Evolutionary conservation across 2,329 filamentous ascomycete species (phyloP).

Genomic region (Xylariaceae sp.): DNA sequence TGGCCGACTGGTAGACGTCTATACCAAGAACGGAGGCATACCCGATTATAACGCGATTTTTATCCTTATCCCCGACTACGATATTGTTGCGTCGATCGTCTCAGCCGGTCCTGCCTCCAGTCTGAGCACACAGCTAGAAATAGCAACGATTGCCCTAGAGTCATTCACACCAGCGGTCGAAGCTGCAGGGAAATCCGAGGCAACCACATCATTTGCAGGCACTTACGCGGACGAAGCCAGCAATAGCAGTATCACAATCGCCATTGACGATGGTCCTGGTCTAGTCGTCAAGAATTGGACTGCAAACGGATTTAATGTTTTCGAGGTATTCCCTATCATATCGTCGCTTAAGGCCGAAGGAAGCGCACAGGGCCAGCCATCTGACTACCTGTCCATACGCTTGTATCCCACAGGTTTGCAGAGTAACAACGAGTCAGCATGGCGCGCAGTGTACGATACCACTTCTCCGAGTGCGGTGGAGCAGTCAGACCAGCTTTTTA

Average conservation of each 20-base stretch:
- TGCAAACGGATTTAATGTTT: background rate
- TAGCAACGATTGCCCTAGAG: constrained; percentile 10
- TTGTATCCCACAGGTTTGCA: background rate
- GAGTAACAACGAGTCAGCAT: background rate
- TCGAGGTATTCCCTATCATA: background rate
- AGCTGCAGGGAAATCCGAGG: no score
- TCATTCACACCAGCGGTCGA: constrained; percentile 10
- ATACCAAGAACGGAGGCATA: constrained; percentile 8
- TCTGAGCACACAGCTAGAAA: background rate
- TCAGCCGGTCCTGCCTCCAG: constrained; percentile 6
- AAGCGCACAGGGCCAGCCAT: background rate
- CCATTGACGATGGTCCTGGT: background rate
- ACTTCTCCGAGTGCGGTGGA: background rate
- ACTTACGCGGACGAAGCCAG: no score
- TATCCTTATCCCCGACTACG: constrained; percentile 8
- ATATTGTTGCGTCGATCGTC: constrained; percentile 3
- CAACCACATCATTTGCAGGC: no score
- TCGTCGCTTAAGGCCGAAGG: no score
- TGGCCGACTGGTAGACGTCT: constrained; percentile 8
- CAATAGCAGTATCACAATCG: background rate
- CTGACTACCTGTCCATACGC: background rate
- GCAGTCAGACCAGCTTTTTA: background rate
- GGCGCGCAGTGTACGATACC: background rate
- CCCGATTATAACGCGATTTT: constrained; percentile 7
- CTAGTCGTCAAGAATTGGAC: background rate